Percentiles rank a stretch among this genome's conserved stretches.
Evolutionary conservation across 2,329 filamentous ascomycete species (phyloP).

Genomic region (Eutypa lata): DNA sequence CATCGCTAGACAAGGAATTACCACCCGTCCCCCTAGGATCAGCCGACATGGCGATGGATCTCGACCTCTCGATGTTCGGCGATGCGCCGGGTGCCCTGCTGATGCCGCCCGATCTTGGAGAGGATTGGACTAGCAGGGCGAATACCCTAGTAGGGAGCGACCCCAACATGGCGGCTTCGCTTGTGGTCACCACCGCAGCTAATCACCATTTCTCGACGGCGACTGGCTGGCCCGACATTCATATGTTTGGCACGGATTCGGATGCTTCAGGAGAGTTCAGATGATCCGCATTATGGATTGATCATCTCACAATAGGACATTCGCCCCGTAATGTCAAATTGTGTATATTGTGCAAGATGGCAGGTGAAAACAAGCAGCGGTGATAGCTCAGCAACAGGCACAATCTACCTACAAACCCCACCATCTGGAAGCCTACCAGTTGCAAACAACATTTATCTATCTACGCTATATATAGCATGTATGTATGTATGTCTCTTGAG

Average conservation of each 20-base stretch:
- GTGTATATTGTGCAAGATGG: no score
- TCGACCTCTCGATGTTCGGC: slow-evolving; percentile 7
- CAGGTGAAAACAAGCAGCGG: no score
- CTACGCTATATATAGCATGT: no score
- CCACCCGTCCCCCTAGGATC: slow-evolving; percentile 10
- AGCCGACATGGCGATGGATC: slow-evolving; percentile 5
- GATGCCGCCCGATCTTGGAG: slow-evolving; percentile 6
- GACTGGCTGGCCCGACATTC: background rate
- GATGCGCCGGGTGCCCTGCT: slow-evolving; percentile 4
- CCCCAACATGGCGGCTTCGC: background rate
- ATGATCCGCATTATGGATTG: no score
- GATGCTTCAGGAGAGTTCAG: background rate
- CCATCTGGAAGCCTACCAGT: no score
- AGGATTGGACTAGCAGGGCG: slow-evolving; percentile 12
- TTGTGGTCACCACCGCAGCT: background rate
- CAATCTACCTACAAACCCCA: no score
- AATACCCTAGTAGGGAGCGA: background rate
- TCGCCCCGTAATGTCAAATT: no score
- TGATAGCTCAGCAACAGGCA: no score
- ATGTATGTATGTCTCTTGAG: no score
- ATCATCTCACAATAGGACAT: no score
- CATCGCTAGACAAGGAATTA: slow-evolving; percentile 14
- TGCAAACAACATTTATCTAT: no score
- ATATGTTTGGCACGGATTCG: background rate
- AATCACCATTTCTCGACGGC: background rate